A percentile compares a stretch with the other conserved stretches of the same genome.
These are phyloP conservation scores for Pseudonitzschia multistriata DNA, from an alignment of 108 stramenopile genomes.

Conservation along the genomic window DNA sequence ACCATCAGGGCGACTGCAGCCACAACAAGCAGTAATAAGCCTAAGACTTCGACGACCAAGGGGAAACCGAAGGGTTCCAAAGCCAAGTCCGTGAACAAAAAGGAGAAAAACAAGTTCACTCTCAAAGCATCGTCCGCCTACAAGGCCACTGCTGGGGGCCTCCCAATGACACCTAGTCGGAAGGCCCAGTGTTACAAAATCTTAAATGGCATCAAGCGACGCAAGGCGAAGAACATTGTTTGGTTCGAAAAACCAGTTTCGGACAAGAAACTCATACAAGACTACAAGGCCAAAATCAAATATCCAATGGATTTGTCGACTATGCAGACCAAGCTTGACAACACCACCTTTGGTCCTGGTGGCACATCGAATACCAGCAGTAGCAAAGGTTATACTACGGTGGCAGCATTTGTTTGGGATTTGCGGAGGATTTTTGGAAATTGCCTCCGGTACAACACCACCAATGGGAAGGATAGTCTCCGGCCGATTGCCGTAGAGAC, in stretches of 20 bases:
- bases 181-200: conserved; percentile 70
- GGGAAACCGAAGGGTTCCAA: background rate
- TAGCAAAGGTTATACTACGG: conserved; percentile 55
- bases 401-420: conserved; percentile 71
- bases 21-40: too few relatives aligned
- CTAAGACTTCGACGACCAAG: background rate
- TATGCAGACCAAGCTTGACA: conserved; percentile 62
- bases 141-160: background rate
- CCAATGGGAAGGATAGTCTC: conserved; percentile 50
- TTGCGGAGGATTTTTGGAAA: conserved; percentile 75
- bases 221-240: conserved; percentile 44
- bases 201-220: conserved; percentile 58
- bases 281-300: conserved; percentile 74
- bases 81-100: background rate
- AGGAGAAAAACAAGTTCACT: conserved; percentile 23
- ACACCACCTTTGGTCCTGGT: conserved; percentile 20
- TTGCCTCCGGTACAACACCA: conserved; percentile 80
- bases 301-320: conserved; percentile 77
- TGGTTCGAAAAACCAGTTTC: conserved; percentile 74
- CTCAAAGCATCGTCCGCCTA: conserved; percentile 22
- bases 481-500: conserved; percentile 64
- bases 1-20: too few relatives aligned
- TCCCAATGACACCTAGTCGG: conserved; percentile 50
- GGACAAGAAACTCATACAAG: conserved; percentile 68
- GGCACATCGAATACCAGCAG: background rate